A percentile compares a stretch with the other conserved stretches of the same genome.
Evolutionary conservation across 805 yeast genomes (phyloP).

Genomic region (Suhomyces tanzawaensis): DNA sequence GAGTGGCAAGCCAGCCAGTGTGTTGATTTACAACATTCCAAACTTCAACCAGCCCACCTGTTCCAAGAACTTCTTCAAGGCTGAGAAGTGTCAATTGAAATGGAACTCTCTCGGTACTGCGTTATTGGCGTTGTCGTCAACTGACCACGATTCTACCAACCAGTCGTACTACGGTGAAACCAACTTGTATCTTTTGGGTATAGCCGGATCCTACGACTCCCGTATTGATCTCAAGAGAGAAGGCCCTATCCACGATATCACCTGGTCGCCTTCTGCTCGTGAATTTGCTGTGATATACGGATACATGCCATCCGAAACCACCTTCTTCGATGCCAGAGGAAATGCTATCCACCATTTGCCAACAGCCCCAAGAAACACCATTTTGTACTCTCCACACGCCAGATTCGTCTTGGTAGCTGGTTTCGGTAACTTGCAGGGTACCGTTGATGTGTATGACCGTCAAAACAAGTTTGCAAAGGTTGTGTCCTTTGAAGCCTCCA

Average conservation of each 20-base stretch:
- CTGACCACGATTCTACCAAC: slow-evolving; percentile 93
- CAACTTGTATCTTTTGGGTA: slow-evolving; percentile 83
- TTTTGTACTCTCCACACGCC: slow-evolving; percentile 91
- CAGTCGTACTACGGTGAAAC: slow-evolving; percentile 97
- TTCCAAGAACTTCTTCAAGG: slow-evolving; percentile 88
- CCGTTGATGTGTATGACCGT: slow-evolving; percentile 92
- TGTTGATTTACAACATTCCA: slow-evolving; percentile 79
- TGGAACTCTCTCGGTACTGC: slow-evolving; percentile 98
- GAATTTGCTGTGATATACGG: slow-evolving; percentile 98
- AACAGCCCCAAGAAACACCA: slow-evolving; percentile 84
- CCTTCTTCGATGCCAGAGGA: slow-evolving; percentile 93
- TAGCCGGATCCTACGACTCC: slow-evolving; percentile 88
- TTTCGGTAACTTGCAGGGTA: slow-evolving; percentile 96
- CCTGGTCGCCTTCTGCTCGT: slow-evolving; percentile 95
- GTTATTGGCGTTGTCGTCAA: slow-evolving; percentile 85
- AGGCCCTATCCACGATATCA: slow-evolving; percentile 96
- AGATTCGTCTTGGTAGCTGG: slow-evolving; percentile 91
- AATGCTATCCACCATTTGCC: slow-evolving; percentile 80
- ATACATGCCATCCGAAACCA: slow-evolving; percentile 94
- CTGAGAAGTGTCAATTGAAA: slow-evolving; percentile 85
- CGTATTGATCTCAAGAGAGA: slow-evolving; percentile 84
- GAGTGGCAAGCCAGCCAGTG: slow-evolving; percentile 84
- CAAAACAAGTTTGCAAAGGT: slow-evolving; percentile 78
- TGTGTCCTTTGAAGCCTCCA: slow-evolving; percentile 82
- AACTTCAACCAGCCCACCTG: slow-evolving; percentile 75